Conservation (phyloP, 768 basidiomycete genomes). For the Asterophora parasitica region DNA sequence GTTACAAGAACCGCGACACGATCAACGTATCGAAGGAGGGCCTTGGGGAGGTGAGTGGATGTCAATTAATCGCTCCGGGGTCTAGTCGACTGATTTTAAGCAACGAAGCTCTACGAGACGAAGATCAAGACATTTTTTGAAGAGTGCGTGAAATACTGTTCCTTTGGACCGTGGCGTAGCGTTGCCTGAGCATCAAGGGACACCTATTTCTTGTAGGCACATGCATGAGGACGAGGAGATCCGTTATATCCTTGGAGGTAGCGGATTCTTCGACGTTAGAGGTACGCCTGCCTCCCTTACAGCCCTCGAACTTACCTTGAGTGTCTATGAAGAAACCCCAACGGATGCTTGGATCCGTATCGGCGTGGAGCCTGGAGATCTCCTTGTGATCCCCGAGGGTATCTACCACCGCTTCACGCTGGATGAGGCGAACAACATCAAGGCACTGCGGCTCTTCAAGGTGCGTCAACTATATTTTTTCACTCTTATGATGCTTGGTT, state of each 20-base stretch:
- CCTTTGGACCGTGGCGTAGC: no score
- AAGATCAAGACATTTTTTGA: conserved; percentile 82
- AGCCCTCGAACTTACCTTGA: neutral
- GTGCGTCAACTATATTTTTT: conserved; percentile 27
- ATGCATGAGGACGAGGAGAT: conserved; percentile 98
- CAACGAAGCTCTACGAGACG: conserved; percentile 54
- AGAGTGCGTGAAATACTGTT: conserved; percentile 47
- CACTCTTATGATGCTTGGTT: neutral
- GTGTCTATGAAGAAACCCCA: conserved; percentile 43
- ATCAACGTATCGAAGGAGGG: conserved; percentile 76
- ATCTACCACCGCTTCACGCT: conserved; percentile 96
- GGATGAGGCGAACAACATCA: conserved; percentile 67
- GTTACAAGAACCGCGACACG: conserved; percentile 80
- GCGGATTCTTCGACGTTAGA: conserved; percentile 89
- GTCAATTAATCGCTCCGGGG: neutral
- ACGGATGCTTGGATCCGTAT: conserved; percentile 80
- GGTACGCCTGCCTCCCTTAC: conserved; percentile 38
- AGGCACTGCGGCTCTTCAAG: conserved; percentile 83
- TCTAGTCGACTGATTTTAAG: neutral
- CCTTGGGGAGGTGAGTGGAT: conserved; percentile 58
- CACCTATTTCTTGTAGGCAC: conserved; percentile 45
- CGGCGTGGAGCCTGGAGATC: conserved; percentile 70
- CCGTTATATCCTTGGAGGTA: conserved; percentile 80
- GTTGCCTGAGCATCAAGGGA: neutral
- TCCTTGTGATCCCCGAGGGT: conserved; percentile 83